Evolutionary conservation across 257 asterid genomes (phyloP).

Genomic region (Cinchona pubescens): DNA sequence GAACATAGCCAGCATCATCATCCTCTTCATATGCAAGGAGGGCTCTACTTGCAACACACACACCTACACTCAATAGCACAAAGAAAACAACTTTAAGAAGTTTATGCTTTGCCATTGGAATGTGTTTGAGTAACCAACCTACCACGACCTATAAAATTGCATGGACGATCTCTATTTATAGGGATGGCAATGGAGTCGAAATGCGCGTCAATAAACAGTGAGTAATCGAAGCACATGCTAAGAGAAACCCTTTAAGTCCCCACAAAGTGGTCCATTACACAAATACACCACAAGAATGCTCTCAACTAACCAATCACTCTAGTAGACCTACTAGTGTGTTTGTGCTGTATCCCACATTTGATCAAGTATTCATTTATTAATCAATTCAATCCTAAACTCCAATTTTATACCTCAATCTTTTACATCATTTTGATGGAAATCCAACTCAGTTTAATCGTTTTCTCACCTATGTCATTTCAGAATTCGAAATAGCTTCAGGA

Average conservation of each 20-base stretch:
- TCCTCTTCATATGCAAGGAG: constrained; percentile 36
- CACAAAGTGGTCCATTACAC: constrained; percentile 58
- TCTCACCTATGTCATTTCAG: constrained; percentile 15
- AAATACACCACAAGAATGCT: constrained; percentile 32
- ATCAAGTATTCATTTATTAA: constrained; percentile 8
- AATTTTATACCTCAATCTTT: not conserved
- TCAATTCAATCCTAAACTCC: not conserved
- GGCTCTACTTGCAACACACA: constrained; percentile 61
- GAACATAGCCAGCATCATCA: constrained; percentile 18
- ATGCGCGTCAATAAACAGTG: constrained; percentile 37
- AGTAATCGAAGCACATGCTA: constrained; percentile 17
- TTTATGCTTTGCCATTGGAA: constrained; percentile 33
- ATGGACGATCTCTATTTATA: constrained; percentile 44
- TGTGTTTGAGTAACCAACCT: not conserved
- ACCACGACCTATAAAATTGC: constrained; percentile 26
- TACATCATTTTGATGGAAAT: constrained; percentile 13
- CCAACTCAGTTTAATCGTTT: constrained; percentile 18
- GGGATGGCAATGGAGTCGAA: constrained; percentile 16
- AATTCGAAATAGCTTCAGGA: not conserved
- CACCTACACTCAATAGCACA: constrained; percentile 33
- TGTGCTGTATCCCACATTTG: constrained; percentile 64
- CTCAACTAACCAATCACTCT: constrained; percentile 2
- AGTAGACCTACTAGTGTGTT: constrained; percentile 44
- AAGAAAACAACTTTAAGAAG: constrained; percentile 35
- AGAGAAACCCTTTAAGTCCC: constrained; percentile 36